These are phyloP conservation scores for Gamarada debralockiae DNA, from an alignment of 495 filamentous ascomycete species.

Conservation along the genomic window DNA sequence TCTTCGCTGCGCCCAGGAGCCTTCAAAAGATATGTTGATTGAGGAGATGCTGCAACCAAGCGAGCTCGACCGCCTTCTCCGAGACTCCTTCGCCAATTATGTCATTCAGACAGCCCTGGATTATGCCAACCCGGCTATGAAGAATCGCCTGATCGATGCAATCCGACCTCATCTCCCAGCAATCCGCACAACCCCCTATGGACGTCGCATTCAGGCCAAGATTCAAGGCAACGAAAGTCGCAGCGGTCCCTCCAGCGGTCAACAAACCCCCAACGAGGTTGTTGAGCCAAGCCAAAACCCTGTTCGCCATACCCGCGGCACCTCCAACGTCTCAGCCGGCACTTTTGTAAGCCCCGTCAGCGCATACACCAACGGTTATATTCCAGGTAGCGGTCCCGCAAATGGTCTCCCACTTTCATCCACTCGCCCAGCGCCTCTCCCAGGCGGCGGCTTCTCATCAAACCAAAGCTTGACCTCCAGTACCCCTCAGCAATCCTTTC, in stretches of 20 bases:
- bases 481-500: conserved; percentile 9
- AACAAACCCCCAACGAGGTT: conserved; percentile 25
- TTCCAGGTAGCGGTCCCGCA: conserved; percentile 5
- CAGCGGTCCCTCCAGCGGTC: conserved; percentile 24
- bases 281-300: conserved; percentile 8
- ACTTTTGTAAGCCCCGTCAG: conserved; percentile 9
- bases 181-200: conserved; percentile 86
- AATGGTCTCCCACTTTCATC: conserved; percentile 15
- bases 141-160: conserved; percentile 68
- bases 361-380: conserved; percentile 18
- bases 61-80: conserved; percentile 82
- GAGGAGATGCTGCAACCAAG: conserved; percentile 70
- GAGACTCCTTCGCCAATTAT: conserved; percentile 93
- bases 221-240: conserved; percentile 42
- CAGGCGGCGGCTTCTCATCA: conserved; percentile 12
- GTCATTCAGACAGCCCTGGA: conserved; percentile 96
- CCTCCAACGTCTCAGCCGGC: conserved; percentile 17
- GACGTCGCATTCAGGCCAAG: conserved; percentile 87
- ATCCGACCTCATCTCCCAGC: conserved; percentile 79
- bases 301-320: conserved; percentile 21
- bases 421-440: conserved; percentile 7
- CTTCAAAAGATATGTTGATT: conserved; percentile 74
- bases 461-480: conserved; percentile 9
- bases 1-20: conserved; percentile 69
- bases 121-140: conserved; percentile 67